Percentiles rank a stretch among this genome's conserved stretches.
Conservation (phyloP, 139 green algal species). For the Picochlorum sp. region DNA sequence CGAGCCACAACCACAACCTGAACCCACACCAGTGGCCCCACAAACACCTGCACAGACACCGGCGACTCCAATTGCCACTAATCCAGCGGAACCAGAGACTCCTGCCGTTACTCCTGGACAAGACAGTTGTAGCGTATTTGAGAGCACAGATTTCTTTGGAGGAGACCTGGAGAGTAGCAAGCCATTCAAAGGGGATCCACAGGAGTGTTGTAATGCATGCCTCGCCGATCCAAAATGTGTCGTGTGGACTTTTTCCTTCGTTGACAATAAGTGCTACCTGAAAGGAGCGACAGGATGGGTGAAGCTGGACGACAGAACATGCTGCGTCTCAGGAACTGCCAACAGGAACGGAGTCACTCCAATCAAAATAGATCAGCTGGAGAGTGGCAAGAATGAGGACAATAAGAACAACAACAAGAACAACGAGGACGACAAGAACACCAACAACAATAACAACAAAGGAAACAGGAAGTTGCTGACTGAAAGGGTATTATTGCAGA, state of each 20-base stretch:
- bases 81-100: neutral
- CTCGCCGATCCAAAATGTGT: neutral
- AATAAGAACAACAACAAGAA: conserved; percentile 7
- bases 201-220: conserved; percentile 13
- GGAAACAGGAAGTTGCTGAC: neutral
- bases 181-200: neutral
- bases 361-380: neutral
- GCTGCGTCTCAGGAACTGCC: conserved; percentile 5
- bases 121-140: conserved; percentile 1
- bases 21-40: neutral
- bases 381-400: conserved; percentile 7
- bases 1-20: no score
- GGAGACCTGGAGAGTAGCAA: conserved; percentile 2
- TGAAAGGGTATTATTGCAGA: neutral
- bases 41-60: neutral
- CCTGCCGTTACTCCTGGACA: neutral
- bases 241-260: conserved; percentile 6
- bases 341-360: conserved; percentile 4
- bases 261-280: conserved; percentile 10
- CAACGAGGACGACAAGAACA: conserved; percentile 10
- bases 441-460: conserved; percentile 13
- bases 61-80: neutral
- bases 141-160: conserved; percentile 12
- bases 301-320: neutral
- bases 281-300: conserved; percentile 7